Percentiles rank a stretch among this genome's conserved stretches.
Conservation (phyloP, 1,284 basidiomycete species). For the Neonothopanus nambi region DNA sequence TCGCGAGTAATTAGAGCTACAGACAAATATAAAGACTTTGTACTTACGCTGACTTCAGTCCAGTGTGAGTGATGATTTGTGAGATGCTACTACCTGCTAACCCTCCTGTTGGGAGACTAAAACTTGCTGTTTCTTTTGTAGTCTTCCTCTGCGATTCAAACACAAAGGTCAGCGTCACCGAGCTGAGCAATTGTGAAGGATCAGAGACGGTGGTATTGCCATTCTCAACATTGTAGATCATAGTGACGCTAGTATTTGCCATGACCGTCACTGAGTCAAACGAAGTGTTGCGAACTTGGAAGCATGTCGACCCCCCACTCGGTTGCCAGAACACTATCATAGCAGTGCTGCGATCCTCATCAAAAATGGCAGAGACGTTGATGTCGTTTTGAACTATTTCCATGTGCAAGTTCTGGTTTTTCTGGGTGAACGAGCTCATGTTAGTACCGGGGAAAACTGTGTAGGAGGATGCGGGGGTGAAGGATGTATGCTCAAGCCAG, state of each 20-base stretch:
- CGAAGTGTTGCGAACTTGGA: not conserved
- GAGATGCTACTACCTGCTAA: no score
- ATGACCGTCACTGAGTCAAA: not conserved
- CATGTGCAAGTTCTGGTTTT: slow-evolving; percentile 27
- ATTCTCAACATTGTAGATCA: slow-evolving; percentile 3
- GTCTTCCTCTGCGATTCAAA: no score
- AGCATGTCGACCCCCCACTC: slow-evolving; percentile 5
- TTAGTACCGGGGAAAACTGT: slow-evolving; percentile 52
- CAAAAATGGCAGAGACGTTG: slow-evolving; percentile 42
- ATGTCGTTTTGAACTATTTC: slow-evolving; percentile 44
- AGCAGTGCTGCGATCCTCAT: slow-evolving; percentile 35
- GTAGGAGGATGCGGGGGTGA: slow-evolving; percentile 44
- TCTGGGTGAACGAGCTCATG: slow-evolving; percentile 31
- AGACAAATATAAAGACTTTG: no score
- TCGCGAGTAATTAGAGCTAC: no score
- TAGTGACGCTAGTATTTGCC: not conserved
- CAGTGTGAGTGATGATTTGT: no score
- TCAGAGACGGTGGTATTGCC: slow-evolving; percentile 6
- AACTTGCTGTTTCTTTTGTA: no score
- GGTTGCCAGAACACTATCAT: slow-evolving; percentile 50
- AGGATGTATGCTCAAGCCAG: slow-evolving; percentile 48
- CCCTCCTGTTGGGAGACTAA: no score
- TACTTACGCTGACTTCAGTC: no score
- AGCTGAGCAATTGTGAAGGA: slow-evolving; percentile 9
- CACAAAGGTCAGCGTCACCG: not conserved